Evolutionary conservation across 1,284 basidiomycete species (phyloP).

Genomic region (Tetrapyrgos nigripes): DNA sequence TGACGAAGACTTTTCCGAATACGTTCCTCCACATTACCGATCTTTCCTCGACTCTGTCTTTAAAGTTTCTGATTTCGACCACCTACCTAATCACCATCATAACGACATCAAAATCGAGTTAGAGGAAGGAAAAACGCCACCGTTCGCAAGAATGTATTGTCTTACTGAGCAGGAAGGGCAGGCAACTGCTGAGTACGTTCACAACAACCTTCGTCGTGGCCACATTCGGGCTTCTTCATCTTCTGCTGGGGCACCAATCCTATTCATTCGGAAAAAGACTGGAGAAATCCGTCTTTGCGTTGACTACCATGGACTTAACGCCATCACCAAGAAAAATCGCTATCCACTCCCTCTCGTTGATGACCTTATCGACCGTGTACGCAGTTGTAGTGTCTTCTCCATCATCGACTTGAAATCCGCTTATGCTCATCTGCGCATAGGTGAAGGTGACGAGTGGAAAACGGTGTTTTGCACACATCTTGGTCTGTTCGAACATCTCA

Average conservation of each 20-base stretch:
- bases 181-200: conserved; percentile 11
- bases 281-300: too few relatives aligned
- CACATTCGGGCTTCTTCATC: conserved; percentile 4
- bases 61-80: conserved; percentile 7
- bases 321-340: too few relatives aligned
- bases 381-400: too few relatives aligned
- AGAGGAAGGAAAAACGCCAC: conserved; percentile 12
- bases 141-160: conserved; percentile 10
- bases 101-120: conserved; percentile 14
- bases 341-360: too few relatives aligned
- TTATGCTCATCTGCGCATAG: too few relatives aligned
- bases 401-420: too few relatives aligned
- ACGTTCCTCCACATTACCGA: background rate
- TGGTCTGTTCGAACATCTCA: too few relatives aligned
- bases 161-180: conserved; percentile 4
- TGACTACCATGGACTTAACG: too few relatives aligned
- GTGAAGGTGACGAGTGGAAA: background rate
- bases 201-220: conserved; percentile 5
- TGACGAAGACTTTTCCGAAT: background rate
- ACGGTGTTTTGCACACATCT: too few relatives aligned
- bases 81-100: conserved; percentile 4
- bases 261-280: too few relatives aligned
- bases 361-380: too few relatives aligned
- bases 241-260: too few relatives aligned
- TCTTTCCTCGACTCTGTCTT: conserved; percentile 6